These are phyloP conservation scores for Metarhizium anisopliae DNA, from an alignment of 2,329 filamentous ascomycete genomes.

Conservation along the genomic window DNA sequence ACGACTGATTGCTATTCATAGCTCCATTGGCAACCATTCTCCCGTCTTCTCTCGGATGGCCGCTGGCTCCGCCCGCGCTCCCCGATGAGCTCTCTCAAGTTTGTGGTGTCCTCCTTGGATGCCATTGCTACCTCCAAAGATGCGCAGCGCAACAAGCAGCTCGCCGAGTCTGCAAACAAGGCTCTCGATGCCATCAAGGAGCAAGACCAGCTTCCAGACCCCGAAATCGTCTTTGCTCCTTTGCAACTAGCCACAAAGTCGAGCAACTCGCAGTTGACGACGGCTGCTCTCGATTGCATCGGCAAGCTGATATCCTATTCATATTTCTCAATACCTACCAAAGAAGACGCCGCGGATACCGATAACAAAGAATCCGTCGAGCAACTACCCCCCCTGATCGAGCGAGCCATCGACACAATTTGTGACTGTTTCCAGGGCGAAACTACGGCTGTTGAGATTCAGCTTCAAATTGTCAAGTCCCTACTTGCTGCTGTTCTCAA, in stretches of 20 bases:
- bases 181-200: conserved; percentile 82
- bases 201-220: conserved; percentile 74
- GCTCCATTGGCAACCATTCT: not conserved
- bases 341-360: conserved; percentile 26
- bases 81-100: conserved; percentile 87
- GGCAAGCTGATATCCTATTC: conserved; percentile 98
- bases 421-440: conserved; percentile 99
- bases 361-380: conserved; percentile 28
- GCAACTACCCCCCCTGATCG: conserved; percentile 66
- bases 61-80: conserved; percentile 33
- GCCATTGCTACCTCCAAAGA: conserved; percentile 88
- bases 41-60: conserved; percentile 31
- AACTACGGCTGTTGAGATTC: conserved; percentile 81
- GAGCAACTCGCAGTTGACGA: conserved; percentile 75
- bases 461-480: conserved; percentile 97
- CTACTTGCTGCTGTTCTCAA: conserved; percentile 90
- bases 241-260: conserved; percentile 84
- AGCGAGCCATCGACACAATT: conserved; percentile 96
- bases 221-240: conserved; percentile 85
- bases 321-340: conserved; percentile 74
- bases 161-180: conserved; percentile 71
- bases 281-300: conserved; percentile 90
- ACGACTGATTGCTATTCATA: not conserved
- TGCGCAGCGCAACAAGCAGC: conserved; percentile 74
- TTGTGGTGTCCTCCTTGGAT: conserved; percentile 89